Base-by-base conservation (phyloP, 495 filamentous ascomycete genomes). In the Diplogelasinospora grovesii region DNA sequence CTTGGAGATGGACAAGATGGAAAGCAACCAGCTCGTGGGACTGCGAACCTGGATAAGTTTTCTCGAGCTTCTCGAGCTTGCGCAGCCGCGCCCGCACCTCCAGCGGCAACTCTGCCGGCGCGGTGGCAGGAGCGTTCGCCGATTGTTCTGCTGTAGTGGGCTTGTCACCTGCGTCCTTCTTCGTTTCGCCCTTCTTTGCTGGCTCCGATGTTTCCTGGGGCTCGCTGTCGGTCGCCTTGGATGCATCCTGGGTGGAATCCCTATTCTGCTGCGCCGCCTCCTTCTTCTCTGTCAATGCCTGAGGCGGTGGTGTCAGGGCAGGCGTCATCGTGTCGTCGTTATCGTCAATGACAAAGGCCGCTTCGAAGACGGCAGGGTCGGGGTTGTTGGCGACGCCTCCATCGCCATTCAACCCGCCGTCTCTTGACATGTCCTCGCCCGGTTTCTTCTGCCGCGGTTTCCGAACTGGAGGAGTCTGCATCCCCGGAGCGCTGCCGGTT, bases 31-130 rank as follows among this genome's bases (percentile, higher is more conserved):
- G 19, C 5, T 42, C 1, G 20, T 15, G n/a, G 8, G 36, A 9
- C 4, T 28, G 27, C 69, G 30, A 73, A 90, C 89, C 88, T 56
- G 83, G 75, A 60, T 95, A 95, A 49, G 81, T 82, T 6, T 78
- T 67, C 51, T 95, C 89, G n/a, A 96, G 56, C 55, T 85, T 95
- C 36, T 88, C 87, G 22, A 96, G 66, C 60, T 83, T 87, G 27
- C 81, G 71, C 24, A 95, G 57, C 55, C 75, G 81, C 15, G 77
- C 71, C 22, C 71, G 75, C 4, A 95, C 70, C 24, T 95, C 85
- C 22, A 76, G 69, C 1, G 92, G 76, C 14, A 98, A 61, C 24
- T 89, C 86, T n/a, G 65, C 34, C 1, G 61, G 30, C 26, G 61
- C 26, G 8, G 61, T 50, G 1, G 39, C 19, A 5, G 30, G 36